phyloP scores from a whole-genome alignment of 2,329 filamentous ascomycete genomes.

The Talaromyces sp. region DNA sequence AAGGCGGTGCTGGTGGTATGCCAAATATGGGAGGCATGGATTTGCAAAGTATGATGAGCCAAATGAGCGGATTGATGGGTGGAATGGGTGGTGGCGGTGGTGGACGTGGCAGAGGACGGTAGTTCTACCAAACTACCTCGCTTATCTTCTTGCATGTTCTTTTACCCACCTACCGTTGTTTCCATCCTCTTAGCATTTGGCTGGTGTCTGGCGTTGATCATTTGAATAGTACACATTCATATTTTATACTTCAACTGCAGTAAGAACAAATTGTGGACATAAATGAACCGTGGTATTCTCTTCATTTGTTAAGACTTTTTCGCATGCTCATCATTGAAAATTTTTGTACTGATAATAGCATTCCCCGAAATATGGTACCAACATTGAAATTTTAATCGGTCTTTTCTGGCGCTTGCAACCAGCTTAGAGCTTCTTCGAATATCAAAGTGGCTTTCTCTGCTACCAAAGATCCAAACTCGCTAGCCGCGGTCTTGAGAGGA shows the following conservation, averaged over 20 bases:
- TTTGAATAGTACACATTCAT: constrained; percentile 2
- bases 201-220: constrained; percentile 25
- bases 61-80: constrained; percentile 68
- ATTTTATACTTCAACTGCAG: background rate
- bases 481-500: constrained; percentile 20
- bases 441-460: constrained; percentile 12
- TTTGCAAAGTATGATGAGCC: constrained; percentile 74
- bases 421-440: constrained; percentile 21
- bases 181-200: constrained; percentile 22
- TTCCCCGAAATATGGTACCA: background rate
- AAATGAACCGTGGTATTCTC: background rate
- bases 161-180: constrained; percentile 9
- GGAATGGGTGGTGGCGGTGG: constrained; percentile 41
- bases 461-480: constrained; percentile 14
- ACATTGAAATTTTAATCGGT: constrained; percentile 19
- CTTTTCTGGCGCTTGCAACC: constrained; percentile 19
- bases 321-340: background rate
- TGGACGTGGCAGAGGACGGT: constrained; percentile 37
- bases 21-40: constrained; percentile 60
- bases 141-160: constrained; percentile 10
- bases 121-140: constrained; percentile 7
- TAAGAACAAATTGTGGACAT: constrained; percentile 4
- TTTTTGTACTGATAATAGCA: no score
- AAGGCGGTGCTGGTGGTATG: constrained; percentile 69
- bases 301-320: no score